phyloP scores from a whole-genome alignment of 768 basidiomycete species.

The Filobasidium wieringae region DNA sequence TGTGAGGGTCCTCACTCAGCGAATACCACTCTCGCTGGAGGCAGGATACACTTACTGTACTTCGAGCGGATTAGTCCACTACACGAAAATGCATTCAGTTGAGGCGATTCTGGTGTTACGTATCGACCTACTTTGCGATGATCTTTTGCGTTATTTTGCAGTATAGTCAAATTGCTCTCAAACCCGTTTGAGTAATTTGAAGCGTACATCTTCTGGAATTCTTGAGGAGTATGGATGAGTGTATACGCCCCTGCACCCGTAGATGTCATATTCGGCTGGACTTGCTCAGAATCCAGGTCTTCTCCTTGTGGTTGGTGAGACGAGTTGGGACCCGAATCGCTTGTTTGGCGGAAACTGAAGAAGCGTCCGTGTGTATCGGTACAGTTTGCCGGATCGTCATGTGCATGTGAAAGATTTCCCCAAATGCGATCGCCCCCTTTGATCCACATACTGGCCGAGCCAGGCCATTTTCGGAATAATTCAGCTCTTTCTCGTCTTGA shows the following conservation, averaged over 20 bases:
- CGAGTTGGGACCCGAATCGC: neutral
- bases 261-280: conserved; percentile 59
- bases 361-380: conserved; percentile 62
- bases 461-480: conserved; percentile 89
- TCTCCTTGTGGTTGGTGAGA: conserved; percentile 14
- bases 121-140: conserved; percentile 46
- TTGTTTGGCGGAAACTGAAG: conserved; percentile 58
- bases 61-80: conserved; percentile 71
- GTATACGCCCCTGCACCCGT: conserved; percentile 66
- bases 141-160: conserved; percentile 59
- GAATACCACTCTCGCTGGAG: no score
- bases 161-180: conserved; percentile 10
- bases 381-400: conserved; percentile 52
- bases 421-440: conserved; percentile 48
- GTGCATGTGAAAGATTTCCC: neutral
- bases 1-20: no score
- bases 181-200: conserved; percentile 65
- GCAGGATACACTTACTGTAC: conserved; percentile 23
- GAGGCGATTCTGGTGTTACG: neutral
- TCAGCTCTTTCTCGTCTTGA: conserved; percentile 75
- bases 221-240: conserved; percentile 59
- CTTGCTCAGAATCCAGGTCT: conserved; percentile 16
- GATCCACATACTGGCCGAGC: conserved; percentile 85
- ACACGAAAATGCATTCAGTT: neutral
- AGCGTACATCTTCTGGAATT: conserved; percentile 29